Evolutionary conservation across 768 basidiomycete genomes (phyloP).

Genomic region (Termitomyces titanicus): DNA sequence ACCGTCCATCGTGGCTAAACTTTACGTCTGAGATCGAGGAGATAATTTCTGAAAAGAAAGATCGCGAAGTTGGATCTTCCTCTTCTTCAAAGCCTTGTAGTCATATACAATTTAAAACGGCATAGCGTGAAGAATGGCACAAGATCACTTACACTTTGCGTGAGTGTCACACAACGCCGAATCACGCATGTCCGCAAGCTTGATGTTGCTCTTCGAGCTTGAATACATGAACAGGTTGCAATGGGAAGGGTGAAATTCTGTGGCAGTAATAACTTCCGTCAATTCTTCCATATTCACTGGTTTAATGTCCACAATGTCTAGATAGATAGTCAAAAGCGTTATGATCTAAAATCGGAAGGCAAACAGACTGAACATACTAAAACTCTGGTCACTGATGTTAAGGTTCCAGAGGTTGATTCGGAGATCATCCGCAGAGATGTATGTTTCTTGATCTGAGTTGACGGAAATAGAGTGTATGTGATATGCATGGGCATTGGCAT

Average conservation of each 20-base stretch:
- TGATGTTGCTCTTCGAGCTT: slow-evolving; percentile 99
- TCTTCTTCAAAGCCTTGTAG: slow-evolving; percentile 93
- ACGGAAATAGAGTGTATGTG: slow-evolving; percentile 99
- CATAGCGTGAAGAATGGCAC: not conserved
- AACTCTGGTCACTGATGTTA: slow-evolving; percentile 97
- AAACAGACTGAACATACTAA: slow-evolving; percentile 67
- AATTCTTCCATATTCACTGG: slow-evolving; percentile 99
- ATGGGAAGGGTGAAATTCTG: slow-evolving; percentile 96
- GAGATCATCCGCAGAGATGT: slow-evolving; percentile 98
- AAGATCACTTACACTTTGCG: slow-evolving; percentile 76
- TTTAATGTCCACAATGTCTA: slow-evolving; percentile 99
- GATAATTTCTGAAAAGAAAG: slow-evolving; percentile 99
- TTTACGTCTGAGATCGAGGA: slow-evolving; percentile 99
- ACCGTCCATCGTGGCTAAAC: slow-evolving; percentile 96
- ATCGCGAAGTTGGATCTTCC: slow-evolving; percentile 94
- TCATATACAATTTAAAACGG: slow-evolving; percentile 7
- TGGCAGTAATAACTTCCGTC: slow-evolving; percentile 99
- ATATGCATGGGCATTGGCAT: slow-evolving; percentile 98
- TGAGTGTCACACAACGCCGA: slow-evolving; percentile 95
- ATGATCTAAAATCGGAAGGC: not conserved
- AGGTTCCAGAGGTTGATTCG: slow-evolving; percentile 98
- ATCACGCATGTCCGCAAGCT: slow-evolving; percentile 98
- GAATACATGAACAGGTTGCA: slow-evolving; percentile 99
- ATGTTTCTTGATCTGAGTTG: slow-evolving; percentile 99
- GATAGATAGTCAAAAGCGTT: slow-evolving; percentile 5